Percentiles rank a stretch among this genome's conserved stretches.
These are phyloP conservation scores for Anethum foeniculum DNA, from an alignment of 140 eudicot genomes.

Conservation along the genomic window DNA sequence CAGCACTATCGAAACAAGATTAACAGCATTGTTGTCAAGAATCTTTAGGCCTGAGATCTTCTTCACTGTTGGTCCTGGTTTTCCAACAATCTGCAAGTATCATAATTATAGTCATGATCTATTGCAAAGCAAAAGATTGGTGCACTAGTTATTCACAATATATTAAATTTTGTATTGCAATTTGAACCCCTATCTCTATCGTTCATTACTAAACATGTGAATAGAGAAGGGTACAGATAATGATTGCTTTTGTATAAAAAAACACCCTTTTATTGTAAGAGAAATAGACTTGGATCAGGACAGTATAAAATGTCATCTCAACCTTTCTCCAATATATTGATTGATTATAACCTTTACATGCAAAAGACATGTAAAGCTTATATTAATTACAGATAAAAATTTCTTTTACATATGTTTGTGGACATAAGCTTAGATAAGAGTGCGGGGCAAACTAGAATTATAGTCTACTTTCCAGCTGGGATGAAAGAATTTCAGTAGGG, in stretches of 20 bases:
- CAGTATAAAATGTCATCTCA: background rate
- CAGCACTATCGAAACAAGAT: conserved; percentile 64
- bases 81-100: conserved; percentile 73
- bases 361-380: background rate
- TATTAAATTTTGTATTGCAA: background rate
- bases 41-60: conserved; percentile 70
- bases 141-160: background rate
- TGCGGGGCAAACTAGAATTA: background rate
- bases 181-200: background rate
- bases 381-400: background rate
- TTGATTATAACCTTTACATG: background rate
- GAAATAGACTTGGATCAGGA: background rate
- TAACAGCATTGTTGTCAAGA: conserved; percentile 92
- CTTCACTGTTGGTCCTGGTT: conserved; percentile 93
- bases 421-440: background rate
- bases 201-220: background rate
- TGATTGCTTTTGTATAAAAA: background rate
- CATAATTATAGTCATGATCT: background rate
- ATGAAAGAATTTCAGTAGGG: background rate
- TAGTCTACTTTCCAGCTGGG: background rate
- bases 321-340: background rate
- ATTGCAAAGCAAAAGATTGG: background rate
- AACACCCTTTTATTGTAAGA: background rate
- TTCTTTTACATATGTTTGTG: background rate
- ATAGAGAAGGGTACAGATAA: background rate